Evolutionary conservation across 768 basidiomycete species (phyloP).

Genomic region (Postia placenta): DNA sequence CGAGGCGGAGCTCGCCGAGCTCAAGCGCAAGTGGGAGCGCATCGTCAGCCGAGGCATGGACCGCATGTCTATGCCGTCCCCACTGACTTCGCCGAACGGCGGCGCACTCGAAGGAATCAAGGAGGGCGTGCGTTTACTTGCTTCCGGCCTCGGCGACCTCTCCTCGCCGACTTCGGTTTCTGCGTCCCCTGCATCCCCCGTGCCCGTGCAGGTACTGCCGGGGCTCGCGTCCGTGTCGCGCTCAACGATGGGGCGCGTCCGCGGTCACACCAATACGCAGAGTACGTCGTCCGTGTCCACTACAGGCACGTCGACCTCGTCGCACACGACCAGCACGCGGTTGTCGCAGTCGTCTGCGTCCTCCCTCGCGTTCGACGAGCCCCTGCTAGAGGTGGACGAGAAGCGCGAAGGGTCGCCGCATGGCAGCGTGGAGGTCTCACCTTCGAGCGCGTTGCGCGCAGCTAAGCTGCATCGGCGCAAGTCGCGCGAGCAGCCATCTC

Average conservation of each 20-base stretch:
- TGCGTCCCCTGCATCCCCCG: conserved; percentile 15
- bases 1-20: conserved; percentile 64
- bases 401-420: conserved; percentile 30
- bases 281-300: conserved; percentile 29
- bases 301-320: conserved; percentile 19
- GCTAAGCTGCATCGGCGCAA: conserved; percentile 23
- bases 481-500: conserved; percentile 19
- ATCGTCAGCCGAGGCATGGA: conserved; percentile 65
- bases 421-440: conserved; percentile 15
- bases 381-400: conserved; percentile 11
- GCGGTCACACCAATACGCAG: conserved; percentile 17
- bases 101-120: conserved; percentile 54
- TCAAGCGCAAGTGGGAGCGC: conserved; percentile 82
- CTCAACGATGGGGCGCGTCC: conserved; percentile 7
- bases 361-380: conserved; percentile 34
- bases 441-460: conserved; percentile 10
- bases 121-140: conserved; percentile 58
- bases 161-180: too few species aligned
- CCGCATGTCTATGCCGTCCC: conserved; percentile 20
- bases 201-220: conserved; percentile 10
- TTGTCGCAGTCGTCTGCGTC: conserved; percentile 42
- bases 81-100: conserved; percentile 20
- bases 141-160: conserved; percentile 36
- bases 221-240: conserved; percentile 10
- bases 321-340: conserved; percentile 26